Base-by-base conservation (phyloP, 2,329 filamentous ascomycete species). In the Beauveria brongniartii region DNA sequence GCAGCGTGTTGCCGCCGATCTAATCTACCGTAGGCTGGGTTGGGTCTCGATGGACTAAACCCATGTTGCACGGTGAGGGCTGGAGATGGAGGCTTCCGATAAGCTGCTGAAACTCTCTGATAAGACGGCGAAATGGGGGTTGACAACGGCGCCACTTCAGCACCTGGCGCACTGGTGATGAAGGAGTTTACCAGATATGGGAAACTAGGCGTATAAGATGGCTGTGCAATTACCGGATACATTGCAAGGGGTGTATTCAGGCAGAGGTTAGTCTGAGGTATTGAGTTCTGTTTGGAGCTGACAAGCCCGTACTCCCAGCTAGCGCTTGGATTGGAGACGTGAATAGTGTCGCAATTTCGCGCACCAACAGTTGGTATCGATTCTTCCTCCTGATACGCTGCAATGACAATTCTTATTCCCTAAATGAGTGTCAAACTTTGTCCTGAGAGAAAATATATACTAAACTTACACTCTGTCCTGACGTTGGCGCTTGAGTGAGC, bases 1-100 rank as follows among this genome's bases (percentile, higher is more conserved):
- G 76, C 73, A 26, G 78, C 77, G 67, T 80, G 77, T 62, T 83
- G 78, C 55, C 81, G 78, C 12, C 80, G 80, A 57, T 80, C 77
- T 20, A 68, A 64, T 43, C 75, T 73, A 3, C 67, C 65, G 58
- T 71, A 73, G 0, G 68, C 62, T 12, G 74, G 68, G 37, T 75
- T 66, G 37, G 69, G 61, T 59, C 76, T 74, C 3, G 76, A 76
- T 8, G 74, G 76, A 30, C 73, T 72, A 59, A 75, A 75, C n/a
- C 74, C 74, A 26, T 72, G 69, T 4, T 74, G 70, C 2, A 67
- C 62, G 1, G 72, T 73, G 26, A 73, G 65, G 3, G 72, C 71
- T 8, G 73, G 73, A 7, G 73, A 71, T 5, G 70, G 70, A 2
- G 70, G 69, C 67, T 58, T 72, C 72, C 56, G 70, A 73, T 28